These are phyloP conservation scores for Penicillium argentinense DNA, from an alignment of 495 filamentous ascomycete species.

Conservation along the genomic window DNA sequence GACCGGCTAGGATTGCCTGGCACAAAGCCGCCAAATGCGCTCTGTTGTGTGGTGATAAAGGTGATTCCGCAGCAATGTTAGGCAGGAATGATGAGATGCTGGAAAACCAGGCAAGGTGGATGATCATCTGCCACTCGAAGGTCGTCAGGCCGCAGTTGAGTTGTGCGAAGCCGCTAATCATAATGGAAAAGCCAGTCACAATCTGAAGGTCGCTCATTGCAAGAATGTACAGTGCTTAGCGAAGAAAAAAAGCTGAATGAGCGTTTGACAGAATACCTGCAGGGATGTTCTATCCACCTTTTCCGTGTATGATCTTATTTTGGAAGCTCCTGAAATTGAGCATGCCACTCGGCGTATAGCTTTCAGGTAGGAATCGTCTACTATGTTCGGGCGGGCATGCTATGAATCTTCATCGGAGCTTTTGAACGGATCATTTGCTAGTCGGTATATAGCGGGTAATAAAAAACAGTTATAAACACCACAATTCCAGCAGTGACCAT, in stretches of 20 bases:
- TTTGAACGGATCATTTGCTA: neutral
- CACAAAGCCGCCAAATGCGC: neutral
- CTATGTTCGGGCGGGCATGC: too few relatives aligned
- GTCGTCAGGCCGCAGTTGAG: neutral
- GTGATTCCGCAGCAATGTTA: neutral
- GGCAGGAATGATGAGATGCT: neutral
- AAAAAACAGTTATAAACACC: neutral
- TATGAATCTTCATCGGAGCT: too few relatives aligned
- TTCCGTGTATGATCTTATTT: too few relatives aligned
- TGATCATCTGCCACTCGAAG: neutral
- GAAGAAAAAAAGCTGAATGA: neutral
- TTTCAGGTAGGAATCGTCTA: too few relatives aligned
- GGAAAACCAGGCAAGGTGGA: constrained; percentile 1
- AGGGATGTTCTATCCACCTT: neutral
- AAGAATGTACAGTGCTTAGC: neutral
- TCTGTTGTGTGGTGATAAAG: neutral
- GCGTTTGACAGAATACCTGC: neutral
- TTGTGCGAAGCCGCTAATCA: neutral
- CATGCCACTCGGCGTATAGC: too few relatives aligned
- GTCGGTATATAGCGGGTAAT: neutral
- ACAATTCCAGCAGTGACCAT: neutral
- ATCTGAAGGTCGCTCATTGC: constrained; percentile 4
- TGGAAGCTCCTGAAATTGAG: too few relatives aligned
- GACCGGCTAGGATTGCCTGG: too few relatives aligned
- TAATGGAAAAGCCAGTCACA: neutral